A percentile compares a stretch with the other conserved stretches of the same genome.
These are phyloP conservation scores for Coniochaeta sp. DNA, from an alignment of 2,329 filamentous ascomycete species.

Conservation along the genomic window DNA sequence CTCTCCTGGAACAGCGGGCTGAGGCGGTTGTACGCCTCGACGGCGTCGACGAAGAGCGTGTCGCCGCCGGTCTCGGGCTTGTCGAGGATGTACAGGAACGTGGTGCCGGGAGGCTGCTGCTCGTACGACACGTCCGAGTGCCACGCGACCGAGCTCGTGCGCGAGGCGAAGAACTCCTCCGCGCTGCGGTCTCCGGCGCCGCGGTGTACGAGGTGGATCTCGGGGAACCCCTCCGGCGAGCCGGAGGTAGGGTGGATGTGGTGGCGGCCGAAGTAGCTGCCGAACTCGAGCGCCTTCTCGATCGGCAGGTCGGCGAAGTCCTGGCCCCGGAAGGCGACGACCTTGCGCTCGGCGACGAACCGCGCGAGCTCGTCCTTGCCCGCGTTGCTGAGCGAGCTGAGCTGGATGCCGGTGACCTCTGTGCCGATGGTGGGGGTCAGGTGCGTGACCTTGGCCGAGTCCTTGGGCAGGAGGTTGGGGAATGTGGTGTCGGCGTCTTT, in stretches of 20 bases:
- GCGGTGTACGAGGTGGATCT: conserved; percentile 67
- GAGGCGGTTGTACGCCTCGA: conserved; percentile 72
- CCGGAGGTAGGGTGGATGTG: conserved; percentile 70
- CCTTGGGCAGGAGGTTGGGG: conserved; percentile 52
- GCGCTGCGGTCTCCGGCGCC: conserved; percentile 56
- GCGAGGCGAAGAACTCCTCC: conserved; percentile 52
- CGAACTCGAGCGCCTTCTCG: conserved; percentile 55
- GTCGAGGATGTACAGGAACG: conserved; percentile 84
- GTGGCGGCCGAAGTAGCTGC: conserved; percentile 51
- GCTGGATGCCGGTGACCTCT: conserved; percentile 60
- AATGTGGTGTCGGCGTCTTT: conserved; percentile 59
- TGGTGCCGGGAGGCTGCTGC: conserved; percentile 80
- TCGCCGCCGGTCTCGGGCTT: conserved; percentile 74
- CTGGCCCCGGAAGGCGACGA: conserved; percentile 64
- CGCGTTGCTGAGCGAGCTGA: conserved; percentile 52
- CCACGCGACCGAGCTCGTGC: conserved; percentile 80
- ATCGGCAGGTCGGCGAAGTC: conserved; percentile 59
- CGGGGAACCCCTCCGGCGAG: conserved; percentile 59
- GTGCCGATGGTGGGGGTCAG: conserved; percentile 62
- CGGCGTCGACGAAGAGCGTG: conserved; percentile 75
- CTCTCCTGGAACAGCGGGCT: conserved; percentile 73
- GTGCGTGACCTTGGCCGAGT: conserved; percentile 38
- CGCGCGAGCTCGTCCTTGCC: conserved; percentile 65
- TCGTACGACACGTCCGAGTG: conserved; percentile 88
- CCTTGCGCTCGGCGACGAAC: conserved; percentile 62